These are phyloP conservation scores for Didymella pinodella DNA, from an alignment of 2,329 filamentous ascomycete species.

Conservation along the genomic window DNA sequence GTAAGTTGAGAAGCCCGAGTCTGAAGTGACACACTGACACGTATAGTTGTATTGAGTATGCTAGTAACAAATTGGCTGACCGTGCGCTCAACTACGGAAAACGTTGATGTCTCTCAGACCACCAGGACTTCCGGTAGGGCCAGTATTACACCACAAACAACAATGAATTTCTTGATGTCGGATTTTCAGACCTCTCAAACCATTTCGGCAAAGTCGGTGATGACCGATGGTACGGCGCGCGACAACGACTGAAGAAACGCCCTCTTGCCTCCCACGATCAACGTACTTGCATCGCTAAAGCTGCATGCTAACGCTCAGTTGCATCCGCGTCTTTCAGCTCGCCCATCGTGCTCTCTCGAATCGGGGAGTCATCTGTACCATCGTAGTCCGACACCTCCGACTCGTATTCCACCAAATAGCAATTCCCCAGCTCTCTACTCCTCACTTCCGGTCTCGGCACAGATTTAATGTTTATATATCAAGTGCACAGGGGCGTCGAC, in stretches of 20 bases:
- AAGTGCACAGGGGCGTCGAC: not conserved
- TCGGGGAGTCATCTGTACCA: not conserved
- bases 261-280: not conserved
- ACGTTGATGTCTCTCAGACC: not conserved
- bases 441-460: not conserved
- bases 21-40: constrained; percentile 1
- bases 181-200: not conserved
- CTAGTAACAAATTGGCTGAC: constrained; percentile 33
- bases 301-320: not conserved
- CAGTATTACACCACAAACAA: not conserved
- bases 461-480: not conserved
- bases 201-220: not conserved
- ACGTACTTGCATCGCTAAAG: not conserved
- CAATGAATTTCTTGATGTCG: not conserved
- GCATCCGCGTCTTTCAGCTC: not conserved
- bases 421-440: not conserved
- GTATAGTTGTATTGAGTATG: constrained; percentile 29
- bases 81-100: constrained; percentile 17
- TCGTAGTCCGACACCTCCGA: not conserved
- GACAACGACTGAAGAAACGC: not conserved
- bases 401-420: not conserved
- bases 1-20: constrained; percentile 33
- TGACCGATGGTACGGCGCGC: not conserved
- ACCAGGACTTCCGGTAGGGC: constrained; percentile 4
- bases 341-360: not conserved